phyloP scores from a whole-genome alignment of 2,329 filamentous ascomycete species.

The Botrytis elliptica region DNA sequence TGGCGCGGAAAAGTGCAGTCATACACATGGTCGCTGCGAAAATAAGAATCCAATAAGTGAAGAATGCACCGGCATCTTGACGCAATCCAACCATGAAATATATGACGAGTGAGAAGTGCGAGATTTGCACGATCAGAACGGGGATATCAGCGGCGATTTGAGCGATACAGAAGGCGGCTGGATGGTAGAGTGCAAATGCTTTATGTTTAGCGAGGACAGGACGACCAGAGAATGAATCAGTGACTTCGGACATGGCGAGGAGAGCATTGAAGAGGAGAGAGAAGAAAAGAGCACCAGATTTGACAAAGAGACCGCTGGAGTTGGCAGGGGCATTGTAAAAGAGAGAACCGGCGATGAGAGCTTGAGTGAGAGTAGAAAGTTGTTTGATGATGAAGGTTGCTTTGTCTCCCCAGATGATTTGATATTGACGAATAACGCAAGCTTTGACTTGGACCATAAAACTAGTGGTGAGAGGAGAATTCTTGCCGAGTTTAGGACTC shows the following conservation, averaged over 20 bases:
- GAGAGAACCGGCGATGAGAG: conserved; percentile 62
- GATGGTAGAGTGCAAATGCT: conserved; percentile 56
- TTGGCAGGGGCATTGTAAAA: conserved; percentile 63
- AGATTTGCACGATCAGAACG: conserved; percentile 57
- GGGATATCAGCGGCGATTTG: conserved; percentile 55
- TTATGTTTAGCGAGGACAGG: conserved; percentile 60
- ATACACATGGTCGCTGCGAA: conserved; percentile 46
- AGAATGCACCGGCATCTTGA: conserved; percentile 53
- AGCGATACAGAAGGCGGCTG: conserved; percentile 57
- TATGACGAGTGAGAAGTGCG: conserved; percentile 54
- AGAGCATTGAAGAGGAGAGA: conserved; percentile 62
- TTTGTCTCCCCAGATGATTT: conserved; percentile 65
- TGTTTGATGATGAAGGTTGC: conserved; percentile 63
- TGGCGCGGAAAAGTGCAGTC: conserved; percentile 49
- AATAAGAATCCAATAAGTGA: conserved; percentile 58
- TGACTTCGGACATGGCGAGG: conserved; percentile 65
- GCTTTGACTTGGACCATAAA: conserved; percentile 56
- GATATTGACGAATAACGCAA: conserved; percentile 59
- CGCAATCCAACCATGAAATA: conserved; percentile 65
- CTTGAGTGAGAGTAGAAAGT: conserved; percentile 54
- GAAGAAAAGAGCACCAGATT: conserved; percentile 64
- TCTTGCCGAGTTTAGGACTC: conserved; percentile 51
- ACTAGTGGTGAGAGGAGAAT: conserved; percentile 55
- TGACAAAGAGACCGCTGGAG: conserved; percentile 61
- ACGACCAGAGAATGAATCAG: conserved; percentile 58